Conservation (phyloP, 129 eudicot species). For the Gnaphalium uliginosum region DNA sequence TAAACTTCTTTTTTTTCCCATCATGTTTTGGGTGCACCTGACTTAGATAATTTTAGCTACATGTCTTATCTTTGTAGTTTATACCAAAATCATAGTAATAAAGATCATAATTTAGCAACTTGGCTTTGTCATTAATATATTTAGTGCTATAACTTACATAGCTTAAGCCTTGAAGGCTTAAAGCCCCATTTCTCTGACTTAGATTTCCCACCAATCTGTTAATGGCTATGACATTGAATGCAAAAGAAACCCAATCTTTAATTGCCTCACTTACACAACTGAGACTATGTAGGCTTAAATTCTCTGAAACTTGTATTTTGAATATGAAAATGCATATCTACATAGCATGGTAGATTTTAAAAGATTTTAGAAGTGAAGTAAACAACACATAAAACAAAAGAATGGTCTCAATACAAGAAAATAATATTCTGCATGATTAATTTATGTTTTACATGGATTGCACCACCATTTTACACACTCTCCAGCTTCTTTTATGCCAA, state of each 20-base stretch:
- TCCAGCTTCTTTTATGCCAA: conserved; percentile 55
- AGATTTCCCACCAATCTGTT: conserved; percentile 16
- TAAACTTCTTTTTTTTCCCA: too few relatives aligned
- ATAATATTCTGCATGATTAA: conserved; percentile 33
- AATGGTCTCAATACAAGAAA: conserved; percentile 48
- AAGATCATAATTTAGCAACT: neutral
- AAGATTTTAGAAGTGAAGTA: conserved; percentile 16
- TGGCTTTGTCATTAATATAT: conserved; percentile 11
- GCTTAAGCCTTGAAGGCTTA: conserved; percentile 5
- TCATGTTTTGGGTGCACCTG: too few relatives aligned
- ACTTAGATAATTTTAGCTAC: too few relatives aligned
- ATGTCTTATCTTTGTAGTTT: neutral
- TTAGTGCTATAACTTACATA: neutral
- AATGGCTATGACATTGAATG: conserved; percentile 21
- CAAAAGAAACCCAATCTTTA: conserved; percentile 22
- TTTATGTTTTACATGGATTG: conserved; percentile 38
- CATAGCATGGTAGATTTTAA: conserved; percentile 23
- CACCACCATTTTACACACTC: conserved; percentile 50
- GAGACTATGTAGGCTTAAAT: conserved; percentile 26
- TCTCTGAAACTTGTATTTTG: conserved; percentile 26
- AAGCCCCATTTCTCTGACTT: conserved; percentile 14
- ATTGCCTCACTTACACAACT: conserved; percentile 13
- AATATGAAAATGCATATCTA: conserved; percentile 21
- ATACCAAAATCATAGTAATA: neutral
- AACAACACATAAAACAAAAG: conserved; percentile 69